These are phyloP conservation scores for Phialocephala subalpina DNA, from an alignment of 2,329 filamentous ascomycete genomes.

Conservation along the genomic window DNA sequence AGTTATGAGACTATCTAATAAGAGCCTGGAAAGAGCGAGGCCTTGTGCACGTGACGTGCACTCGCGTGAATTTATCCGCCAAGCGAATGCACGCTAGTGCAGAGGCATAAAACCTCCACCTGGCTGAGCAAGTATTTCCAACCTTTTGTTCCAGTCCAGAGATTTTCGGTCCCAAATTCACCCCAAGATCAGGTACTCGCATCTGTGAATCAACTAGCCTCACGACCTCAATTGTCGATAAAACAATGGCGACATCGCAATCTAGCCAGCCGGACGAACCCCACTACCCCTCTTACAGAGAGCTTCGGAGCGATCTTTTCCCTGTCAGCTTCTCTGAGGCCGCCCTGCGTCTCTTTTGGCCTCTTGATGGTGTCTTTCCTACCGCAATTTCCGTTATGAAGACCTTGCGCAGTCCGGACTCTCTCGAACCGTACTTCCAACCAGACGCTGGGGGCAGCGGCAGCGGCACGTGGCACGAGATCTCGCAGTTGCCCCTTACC, in stretches of 20 bases:
- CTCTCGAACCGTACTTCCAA: slow-evolving; percentile 38
- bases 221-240: slow-evolving; percentile 8
- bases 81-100: too few species aligned
- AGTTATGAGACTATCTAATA: too few species aligned
- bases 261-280: slow-evolving; percentile 24
- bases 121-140: too few species aligned
- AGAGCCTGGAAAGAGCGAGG: too few species aligned
- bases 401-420: slow-evolving; percentile 25
- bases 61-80: too few species aligned
- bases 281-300: slow-evolving; percentile 33
- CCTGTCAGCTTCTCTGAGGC: slow-evolving; percentile 31
- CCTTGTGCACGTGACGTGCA: too few species aligned
- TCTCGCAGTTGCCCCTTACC: slow-evolving; percentile 40
- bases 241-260: slow-evolving; percentile 22
- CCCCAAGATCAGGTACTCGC: not conserved
- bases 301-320: slow-evolving; percentile 28
- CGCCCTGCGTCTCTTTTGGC: slow-evolving; percentile 38
- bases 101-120: too few species aligned
- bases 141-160: too few species aligned
- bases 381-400: slow-evolving; percentile 40
- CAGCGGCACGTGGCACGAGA: slow-evolving; percentile 39
- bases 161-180: slow-evolving; percentile 2
- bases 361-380: slow-evolving; percentile 36
- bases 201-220: slow-evolving; percentile 8
- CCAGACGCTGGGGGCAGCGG: slow-evolving; percentile 24